Evolutionary conservation across 1,284 basidiomycete genomes (phyloP).

Genomic region (Ganoderma boninense): DNA sequence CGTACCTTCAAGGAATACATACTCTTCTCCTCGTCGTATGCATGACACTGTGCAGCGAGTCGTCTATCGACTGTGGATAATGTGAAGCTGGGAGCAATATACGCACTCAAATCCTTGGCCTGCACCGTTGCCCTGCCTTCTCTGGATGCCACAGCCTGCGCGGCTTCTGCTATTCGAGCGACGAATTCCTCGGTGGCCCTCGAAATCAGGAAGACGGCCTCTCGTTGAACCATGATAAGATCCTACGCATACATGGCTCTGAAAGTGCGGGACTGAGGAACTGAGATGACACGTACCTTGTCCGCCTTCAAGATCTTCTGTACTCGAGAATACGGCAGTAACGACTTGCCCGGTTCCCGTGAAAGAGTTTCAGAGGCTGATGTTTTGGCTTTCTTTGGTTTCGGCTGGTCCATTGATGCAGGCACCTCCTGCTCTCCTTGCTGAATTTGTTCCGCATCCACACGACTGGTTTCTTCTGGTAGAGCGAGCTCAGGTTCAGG

Average conservation of each 20-base stretch:
- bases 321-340: constrained; percentile 76
- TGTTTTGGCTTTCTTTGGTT: constrained; percentile 23
- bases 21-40: constrained; percentile 73
- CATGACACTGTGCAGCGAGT: constrained; percentile 54
- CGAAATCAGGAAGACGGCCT: constrained; percentile 77
- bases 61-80: background rate
- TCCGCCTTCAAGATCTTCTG: constrained; percentile 85
- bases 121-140: constrained; percentile 75
- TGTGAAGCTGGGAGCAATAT: constrained; percentile 5
- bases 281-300: constrained; percentile 52
- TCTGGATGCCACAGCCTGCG: constrained; percentile 64
- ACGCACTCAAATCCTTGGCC: constrained; percentile 73
- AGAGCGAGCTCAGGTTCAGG: background rate
- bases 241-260: constrained; percentile 54
- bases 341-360: constrained; percentile 60
- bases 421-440: background rate
- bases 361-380: constrained; percentile 15
- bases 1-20: constrained; percentile 73
- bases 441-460: background rate
- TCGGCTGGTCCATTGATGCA: constrained; percentile 6
- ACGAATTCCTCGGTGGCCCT: constrained; percentile 84
- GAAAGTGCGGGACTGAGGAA: background rate
- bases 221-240: constrained; percentile 73
- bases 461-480: background rate
- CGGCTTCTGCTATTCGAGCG: constrained; percentile 66